phyloP scores from a whole-genome alignment of 495 filamentous ascomycete species.

The Xylaria nigripes region DNA sequence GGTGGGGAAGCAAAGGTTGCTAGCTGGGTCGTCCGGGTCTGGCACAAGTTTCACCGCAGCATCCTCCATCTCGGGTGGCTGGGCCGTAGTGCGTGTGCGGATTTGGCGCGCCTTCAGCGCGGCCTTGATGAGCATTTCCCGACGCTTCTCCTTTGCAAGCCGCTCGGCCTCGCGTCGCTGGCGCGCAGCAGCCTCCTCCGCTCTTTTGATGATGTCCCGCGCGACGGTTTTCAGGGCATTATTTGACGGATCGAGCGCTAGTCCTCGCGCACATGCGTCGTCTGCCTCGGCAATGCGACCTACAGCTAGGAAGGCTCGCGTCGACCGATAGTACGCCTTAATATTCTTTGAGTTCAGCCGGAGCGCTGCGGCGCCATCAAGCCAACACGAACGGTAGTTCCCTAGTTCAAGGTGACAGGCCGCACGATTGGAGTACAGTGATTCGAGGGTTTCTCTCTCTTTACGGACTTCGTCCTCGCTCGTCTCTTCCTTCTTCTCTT shows the following conservation, averaged over 20 bases:
- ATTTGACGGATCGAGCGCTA: slow-evolving; percentile 55
- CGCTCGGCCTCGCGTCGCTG: slow-evolving; percentile 43
- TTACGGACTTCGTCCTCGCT: slow-evolving; percentile 43
- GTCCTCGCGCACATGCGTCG: slow-evolving; percentile 62
- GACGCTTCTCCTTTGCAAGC: slow-evolving; percentile 37
- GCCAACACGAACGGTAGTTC: slow-evolving; percentile 76
- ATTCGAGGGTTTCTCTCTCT: slow-evolving; percentile 57
- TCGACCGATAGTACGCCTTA: slow-evolving; percentile 84
- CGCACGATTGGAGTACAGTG: slow-evolving; percentile 76
- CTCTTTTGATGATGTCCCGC: slow-evolving; percentile 44
- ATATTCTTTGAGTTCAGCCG: slow-evolving; percentile 67
- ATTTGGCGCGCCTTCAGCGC: slow-evolving; percentile 74
- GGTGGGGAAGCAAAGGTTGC: slow-evolving; percentile 63
- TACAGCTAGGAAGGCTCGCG: slow-evolving; percentile 64
- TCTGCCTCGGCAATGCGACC: slow-evolving; percentile 65
- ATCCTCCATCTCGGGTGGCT: slow-evolving; percentile 80
- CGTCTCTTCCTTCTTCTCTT: slow-evolving; percentile 24
- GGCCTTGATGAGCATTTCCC: slow-evolving; percentile 52
- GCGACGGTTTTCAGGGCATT: slow-evolving; percentile 48
- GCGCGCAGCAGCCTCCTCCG: slow-evolving; percentile 28
- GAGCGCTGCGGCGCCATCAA: slow-evolving; percentile 74
- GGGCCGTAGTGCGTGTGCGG: slow-evolving; percentile 51
- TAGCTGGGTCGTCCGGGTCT: slow-evolving; percentile 64
- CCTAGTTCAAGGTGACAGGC: slow-evolving; percentile 63
- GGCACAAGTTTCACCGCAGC: slow-evolving; percentile 57